Base-by-base conservation (phyloP, 2,329 filamentous ascomycete genomes). In the Calonectria fujianensis region DNA sequence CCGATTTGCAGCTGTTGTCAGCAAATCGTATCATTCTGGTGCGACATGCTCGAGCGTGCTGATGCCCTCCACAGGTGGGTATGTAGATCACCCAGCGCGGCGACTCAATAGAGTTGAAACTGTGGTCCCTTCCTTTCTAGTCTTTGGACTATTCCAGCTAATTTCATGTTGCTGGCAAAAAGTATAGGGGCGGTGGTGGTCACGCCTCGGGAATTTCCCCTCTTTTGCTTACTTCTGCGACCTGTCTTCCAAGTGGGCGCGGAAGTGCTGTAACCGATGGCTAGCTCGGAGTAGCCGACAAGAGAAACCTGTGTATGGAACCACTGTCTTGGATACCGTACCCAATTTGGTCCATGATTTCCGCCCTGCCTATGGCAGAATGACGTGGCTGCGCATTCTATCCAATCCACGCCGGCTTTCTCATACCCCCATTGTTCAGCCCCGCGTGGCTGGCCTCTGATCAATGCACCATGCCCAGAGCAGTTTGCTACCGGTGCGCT, bases 371-470 rank as follows among this genome's bases (percentile, higher is more conserved):
- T 35, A 41, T 61, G 24, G 7, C 16, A 14, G 8, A 41, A 63
- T 63, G 57, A 63, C 35, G 57, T 29, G 57, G 57, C 24, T 63
- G 35, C 57, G 24, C 35, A 20, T 41, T 6, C 24, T 63, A 7
- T 29, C 57, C 35, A 63, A 63, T 63, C 37, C 35, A 11, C 24
- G 24, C 6, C 13, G 35, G 24, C 6, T 29, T 41, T 35, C 18
- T 1, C 35, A 24, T 27, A 35, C 13, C 4, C 4, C 14, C 35
- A 6, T 37, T 24, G n/a, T 8, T 61, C 37, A 24, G 57, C n/a
- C 24, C 13, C 14, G 31, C 35, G n/a, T 35, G 31, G 35, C 24
- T 61, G 24, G 57, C 27, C n/a, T 39, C 57, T 39, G 3, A n/a
- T 35, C 6, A 16, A 37, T n/a, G 31, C 35, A 14, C 57, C n/a